Conservation (phyloP, 805 yeast genomes). For the Myxozyma geophila region DNA sequence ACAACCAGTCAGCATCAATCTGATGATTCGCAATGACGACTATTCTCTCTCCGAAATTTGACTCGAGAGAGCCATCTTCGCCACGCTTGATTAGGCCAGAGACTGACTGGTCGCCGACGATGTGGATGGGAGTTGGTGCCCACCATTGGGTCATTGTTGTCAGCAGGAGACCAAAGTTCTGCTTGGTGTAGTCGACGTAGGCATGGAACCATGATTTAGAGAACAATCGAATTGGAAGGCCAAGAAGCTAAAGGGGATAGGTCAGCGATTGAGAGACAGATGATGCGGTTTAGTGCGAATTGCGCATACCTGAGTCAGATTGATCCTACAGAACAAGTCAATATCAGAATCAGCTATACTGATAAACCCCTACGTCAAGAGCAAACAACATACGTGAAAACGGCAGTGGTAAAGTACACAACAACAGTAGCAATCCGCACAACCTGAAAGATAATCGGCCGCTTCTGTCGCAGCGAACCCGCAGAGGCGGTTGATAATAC, state of each 20-base stretch:
- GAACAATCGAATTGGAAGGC: constrained; percentile 41
- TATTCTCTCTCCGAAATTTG: constrained; percentile 54
- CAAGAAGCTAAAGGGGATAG: constrained; percentile 35
- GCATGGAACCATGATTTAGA: constrained; percentile 41
- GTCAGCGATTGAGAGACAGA: not conserved
- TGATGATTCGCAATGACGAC: constrained; percentile 88
- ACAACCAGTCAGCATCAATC: constrained; percentile 92
- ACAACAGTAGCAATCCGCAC: constrained; percentile 25
- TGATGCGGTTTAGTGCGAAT: not conserved
- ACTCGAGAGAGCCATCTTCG: constrained; percentile 37
- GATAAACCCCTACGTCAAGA: not conserved
- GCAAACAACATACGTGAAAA: constrained; percentile 21
- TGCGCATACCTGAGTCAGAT: constrained; percentile 28
- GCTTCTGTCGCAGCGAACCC: constrained; percentile 16
- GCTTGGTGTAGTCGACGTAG: constrained; percentile 45
- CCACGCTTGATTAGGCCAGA: constrained; percentile 38
- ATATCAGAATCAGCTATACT: not conserved
- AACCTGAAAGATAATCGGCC: constrained; percentile 22
- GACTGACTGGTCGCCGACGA: constrained; percentile 42
- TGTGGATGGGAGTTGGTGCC: constrained; percentile 41
- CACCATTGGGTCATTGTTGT: constrained; percentile 41
- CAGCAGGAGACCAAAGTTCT: constrained; percentile 43
- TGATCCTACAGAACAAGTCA: constrained; percentile 17
- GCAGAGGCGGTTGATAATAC: constrained; percentile 11
- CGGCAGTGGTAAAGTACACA: constrained; percentile 30